These are phyloP conservation scores for Colletotrichum incanum DNA, from an alignment of 2,329 filamentous ascomycete genomes.

Conservation along the genomic window DNA sequence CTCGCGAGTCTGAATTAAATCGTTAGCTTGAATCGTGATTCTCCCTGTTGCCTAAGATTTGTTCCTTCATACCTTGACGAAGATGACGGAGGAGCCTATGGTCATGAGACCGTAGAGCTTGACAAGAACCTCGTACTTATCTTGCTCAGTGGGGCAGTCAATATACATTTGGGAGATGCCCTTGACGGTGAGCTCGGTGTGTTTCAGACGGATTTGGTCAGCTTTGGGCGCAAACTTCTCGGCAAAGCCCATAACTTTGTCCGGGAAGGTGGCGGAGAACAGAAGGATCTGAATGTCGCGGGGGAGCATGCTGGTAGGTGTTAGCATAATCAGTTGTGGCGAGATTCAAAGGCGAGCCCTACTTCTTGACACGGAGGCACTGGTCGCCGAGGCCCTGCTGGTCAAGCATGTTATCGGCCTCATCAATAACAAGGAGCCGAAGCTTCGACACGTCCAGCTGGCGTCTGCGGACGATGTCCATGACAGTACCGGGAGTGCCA, in stretches of 20 bases:
- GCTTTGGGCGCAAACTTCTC: slow-evolving; percentile 87
- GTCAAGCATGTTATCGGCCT: slow-evolving; percentile 99
- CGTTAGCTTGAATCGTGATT: slow-evolving; percentile 14
- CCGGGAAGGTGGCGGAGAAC: slow-evolving; percentile 95
- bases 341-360: slow-evolving; percentile 49
- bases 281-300: slow-evolving; percentile 87
- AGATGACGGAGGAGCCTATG: slow-evolving; percentile 97
- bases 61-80: slow-evolving; percentile 80
- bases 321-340: slow-evolving; percentile 49
- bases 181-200: slow-evolving; percentile 94
- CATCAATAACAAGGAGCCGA: slow-evolving; percentile 90
- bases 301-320: slow-evolving; percentile 75
- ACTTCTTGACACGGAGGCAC: slow-evolving; percentile 91
- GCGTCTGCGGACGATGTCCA: slow-evolving; percentile 85
- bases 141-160: slow-evolving; percentile 85
- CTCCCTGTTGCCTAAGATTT: too few species aligned
- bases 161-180: slow-evolving; percentile 99
- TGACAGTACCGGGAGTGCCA: slow-evolving; percentile 93
- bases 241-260: slow-evolving; percentile 88
- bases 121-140: slow-evolving; percentile 91
- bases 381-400: slow-evolving; percentile 96
- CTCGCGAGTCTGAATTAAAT: slow-evolving; percentile 77
- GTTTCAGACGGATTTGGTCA: slow-evolving; percentile 88
- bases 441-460: slow-evolving; percentile 81
- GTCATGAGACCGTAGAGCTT: slow-evolving; percentile 97